Base-by-base conservation (phyloP, 2,329 filamentous ascomycete genomes). In the Huntiella savannae region DNA sequence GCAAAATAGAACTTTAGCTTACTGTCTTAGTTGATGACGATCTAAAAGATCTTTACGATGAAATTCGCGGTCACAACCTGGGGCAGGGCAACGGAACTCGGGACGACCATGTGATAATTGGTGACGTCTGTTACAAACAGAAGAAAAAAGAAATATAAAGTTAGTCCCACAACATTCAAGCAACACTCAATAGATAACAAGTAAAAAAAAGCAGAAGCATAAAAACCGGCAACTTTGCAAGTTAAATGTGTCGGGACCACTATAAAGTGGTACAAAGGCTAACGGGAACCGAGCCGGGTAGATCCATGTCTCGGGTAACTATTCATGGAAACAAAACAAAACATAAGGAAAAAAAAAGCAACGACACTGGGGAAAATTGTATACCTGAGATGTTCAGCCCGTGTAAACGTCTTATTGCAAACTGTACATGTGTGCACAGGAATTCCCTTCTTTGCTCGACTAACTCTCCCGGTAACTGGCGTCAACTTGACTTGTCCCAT, bases 351-450 rank as follows among this genome's bases (percentile, higher is more conserved):
- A 28, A 28, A 28, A 28, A 28, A 12, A 37, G 22, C 16, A 37
- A 13, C 19, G 33, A 38, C 17, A 35, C 19, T 16, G 10, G 12
- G 48, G 39, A 13, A 42, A 15, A 41, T 38, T 45, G 54, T 61
- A 51, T 56, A 77, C 73, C 71, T 71, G 37, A 77, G 59, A 58
- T 77, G 74, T 54, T 77, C 73, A 28, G 73, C 74, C 54, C 74
- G 63, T 10, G 73, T 76, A 51, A 77, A 77, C 2, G 70, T 76
- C 73, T 77, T 49, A 41, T 43, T 45, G 40, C 51, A 52, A 6
- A 43, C 58, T 4, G 73, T 65, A 52, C 71, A 75, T 2, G 60
- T 63, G 55, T 75, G 71, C 45, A 75, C 71, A 12, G 68, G 68
- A n/a, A 73, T 61, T 10, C 71, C 71, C 56, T 75, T 75, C 62